Evolutionary conservation across 768 basidiomycete genomes (phyloP).

Genomic region (Termitomyces titanicus): DNA sequence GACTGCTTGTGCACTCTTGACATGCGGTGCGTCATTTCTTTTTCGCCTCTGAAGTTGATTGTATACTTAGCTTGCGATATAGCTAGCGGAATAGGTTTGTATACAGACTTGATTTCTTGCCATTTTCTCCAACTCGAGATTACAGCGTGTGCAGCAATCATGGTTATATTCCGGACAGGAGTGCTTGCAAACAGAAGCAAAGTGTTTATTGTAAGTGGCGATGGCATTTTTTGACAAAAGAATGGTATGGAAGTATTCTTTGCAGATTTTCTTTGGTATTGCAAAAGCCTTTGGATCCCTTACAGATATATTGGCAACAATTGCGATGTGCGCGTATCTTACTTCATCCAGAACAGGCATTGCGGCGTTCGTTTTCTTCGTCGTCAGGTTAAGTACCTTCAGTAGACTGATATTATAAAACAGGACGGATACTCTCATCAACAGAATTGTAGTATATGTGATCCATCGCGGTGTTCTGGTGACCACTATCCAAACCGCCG

Average conservation of each 20-base stretch:
- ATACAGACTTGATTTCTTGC: too few relatives aligned
- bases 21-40: constrained; percentile 25
- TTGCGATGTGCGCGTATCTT: not conserved
- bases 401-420: too few relatives aligned
- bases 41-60: not conserved
- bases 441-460: too few relatives aligned
- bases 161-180: constrained; percentile 28
- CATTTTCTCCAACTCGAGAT: too few relatives aligned
- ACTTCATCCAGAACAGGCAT: not conserved
- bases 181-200: constrained; percentile 26
- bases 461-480: too few relatives aligned
- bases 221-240: not conserved
- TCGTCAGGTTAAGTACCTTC: too few relatives aligned
- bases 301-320: not conserved
- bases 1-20: constrained; percentile 21
- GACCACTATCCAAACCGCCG: too few relatives aligned
- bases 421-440: too few relatives aligned
- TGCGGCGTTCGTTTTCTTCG: too few relatives aligned
- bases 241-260: not conserved
- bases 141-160: constrained; percentile 27
- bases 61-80: too few relatives aligned
- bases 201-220: constrained; percentile 25
- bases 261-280: constrained; percentile 33
- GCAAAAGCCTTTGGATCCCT: not conserved
- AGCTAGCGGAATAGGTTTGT: constrained; percentile 26